phyloP scores from a whole-genome alignment of 805 yeast species.

The Lipomyces mesembrius region DNA sequence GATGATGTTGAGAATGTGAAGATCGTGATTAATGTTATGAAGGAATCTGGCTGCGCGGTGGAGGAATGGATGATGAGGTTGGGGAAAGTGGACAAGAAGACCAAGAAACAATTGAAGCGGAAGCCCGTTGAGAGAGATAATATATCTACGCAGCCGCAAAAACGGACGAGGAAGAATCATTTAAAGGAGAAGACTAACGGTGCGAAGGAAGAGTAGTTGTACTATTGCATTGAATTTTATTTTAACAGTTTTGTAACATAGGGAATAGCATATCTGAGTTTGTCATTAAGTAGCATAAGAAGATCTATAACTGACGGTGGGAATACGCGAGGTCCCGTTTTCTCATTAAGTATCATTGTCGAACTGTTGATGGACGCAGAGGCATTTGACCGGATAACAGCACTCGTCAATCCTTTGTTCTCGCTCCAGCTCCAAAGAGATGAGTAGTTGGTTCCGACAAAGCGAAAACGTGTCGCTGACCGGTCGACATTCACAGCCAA shows the following conservation, averaged over 20 bases:
- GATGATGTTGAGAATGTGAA: slow-evolving; percentile 78
- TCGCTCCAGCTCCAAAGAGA: neutral
- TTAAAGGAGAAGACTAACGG: slow-evolving; percentile 3
- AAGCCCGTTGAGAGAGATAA: slow-evolving; percentile 63
- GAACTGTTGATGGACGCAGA: too few relatives aligned
- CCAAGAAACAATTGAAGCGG: slow-evolving; percentile 45
- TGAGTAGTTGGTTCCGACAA: neutral
- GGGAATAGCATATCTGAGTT: neutral
- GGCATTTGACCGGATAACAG: neutral
- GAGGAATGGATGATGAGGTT: slow-evolving; percentile 82
- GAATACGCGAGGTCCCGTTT: neutral
- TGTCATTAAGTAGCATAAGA: neutral
- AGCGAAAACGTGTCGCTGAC: neutral
- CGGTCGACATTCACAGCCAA: neutral
- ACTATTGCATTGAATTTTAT: neutral
- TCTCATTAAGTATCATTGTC: neutral
- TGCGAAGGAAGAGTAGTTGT: neutral
- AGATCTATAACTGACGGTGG: neutral
- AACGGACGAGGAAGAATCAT: slow-evolving; percentile 16
- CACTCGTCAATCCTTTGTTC: neutral
- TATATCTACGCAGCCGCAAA: slow-evolving; percentile 47
- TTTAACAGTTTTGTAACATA: neutral
- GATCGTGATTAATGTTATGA: slow-evolving; percentile 91
- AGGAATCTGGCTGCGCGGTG: slow-evolving; percentile 74
- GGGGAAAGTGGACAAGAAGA: slow-evolving; percentile 67